Conservation (phyloP, 1,284 basidiomycete species). For the Sparassis latifolia region DNA sequence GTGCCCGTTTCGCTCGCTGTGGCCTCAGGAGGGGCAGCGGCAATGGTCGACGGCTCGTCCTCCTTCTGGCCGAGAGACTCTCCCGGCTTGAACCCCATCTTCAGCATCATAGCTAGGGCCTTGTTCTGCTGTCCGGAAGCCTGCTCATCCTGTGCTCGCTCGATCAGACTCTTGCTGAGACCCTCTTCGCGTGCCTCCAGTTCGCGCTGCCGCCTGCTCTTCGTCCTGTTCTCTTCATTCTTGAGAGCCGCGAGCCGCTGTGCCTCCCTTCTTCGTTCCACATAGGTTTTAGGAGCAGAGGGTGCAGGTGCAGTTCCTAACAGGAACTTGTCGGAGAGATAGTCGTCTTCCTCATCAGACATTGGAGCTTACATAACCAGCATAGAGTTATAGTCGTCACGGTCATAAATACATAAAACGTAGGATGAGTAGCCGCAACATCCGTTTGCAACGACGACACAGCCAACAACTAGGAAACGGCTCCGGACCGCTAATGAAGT, state of each 20-base stretch:
- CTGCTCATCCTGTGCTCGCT: conserved; percentile 62
- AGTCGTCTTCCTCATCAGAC: conserved; percentile 72
- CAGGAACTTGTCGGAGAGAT: conserved; percentile 80
- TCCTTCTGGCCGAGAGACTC: conserved; percentile 55
- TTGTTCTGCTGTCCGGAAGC: conserved; percentile 47
- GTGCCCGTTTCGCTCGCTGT: background rate
- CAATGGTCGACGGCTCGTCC: conserved; percentile 6
- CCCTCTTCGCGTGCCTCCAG: conserved; percentile 72
- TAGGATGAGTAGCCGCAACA: conserved; percentile 20
- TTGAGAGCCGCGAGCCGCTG: conserved; percentile 47
- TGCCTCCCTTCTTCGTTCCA: conserved; percentile 60
- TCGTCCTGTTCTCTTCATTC: conserved; percentile 58
- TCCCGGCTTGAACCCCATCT: conserved; percentile 83
- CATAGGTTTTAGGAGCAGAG: conserved; percentile 50
- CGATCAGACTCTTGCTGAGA: conserved; percentile 70
- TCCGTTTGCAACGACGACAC: conserved; percentile 28
- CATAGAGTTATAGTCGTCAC: conserved; percentile 2
- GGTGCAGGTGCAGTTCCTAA: conserved; percentile 30
- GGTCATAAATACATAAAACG: conserved; percentile 6
- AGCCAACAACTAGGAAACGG: conserved; percentile 37
- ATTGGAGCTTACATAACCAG: conserved; percentile 26
- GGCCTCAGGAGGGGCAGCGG: background rate
- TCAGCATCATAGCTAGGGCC: conserved; percentile 81
- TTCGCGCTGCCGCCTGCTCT: conserved; percentile 62
- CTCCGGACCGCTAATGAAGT: conserved; percentile 38